A percentile compares a stretch with the other conserved stretches of the same genome.
phyloP scores from a whole-genome alignment of 1,284 basidiomycete species.

The Ceratobasidium sp. region DNA sequence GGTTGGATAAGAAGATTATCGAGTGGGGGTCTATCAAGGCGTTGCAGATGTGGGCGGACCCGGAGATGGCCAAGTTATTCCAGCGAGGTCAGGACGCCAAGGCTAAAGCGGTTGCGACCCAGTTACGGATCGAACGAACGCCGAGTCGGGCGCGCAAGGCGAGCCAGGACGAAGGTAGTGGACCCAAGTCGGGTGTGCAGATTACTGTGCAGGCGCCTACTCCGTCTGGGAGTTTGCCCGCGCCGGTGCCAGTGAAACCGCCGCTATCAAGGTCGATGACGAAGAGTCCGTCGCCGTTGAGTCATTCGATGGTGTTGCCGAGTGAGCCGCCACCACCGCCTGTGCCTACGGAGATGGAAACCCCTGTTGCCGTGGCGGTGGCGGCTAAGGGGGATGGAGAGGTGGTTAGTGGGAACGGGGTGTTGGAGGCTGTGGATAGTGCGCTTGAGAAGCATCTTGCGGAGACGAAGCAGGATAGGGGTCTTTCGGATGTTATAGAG shows the following conservation, averaged over 20 bases:
- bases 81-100: conserved; percentile 45
- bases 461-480: neutral
- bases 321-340: conserved; percentile 11
- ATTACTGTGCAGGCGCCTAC: conserved; percentile 30
- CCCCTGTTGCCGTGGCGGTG: neutral
- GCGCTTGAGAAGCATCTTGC: conserved; percentile 2
- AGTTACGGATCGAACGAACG: conserved; percentile 26
- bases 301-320: conserved; percentile 24
- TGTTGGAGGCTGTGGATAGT: neutral
- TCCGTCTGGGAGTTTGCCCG: neutral
- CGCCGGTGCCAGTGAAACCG: neutral
- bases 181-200: neutral
- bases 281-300: conserved; percentile 17
- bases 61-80: conserved; percentile 45
- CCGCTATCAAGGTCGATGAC: neutral
- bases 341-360: neutral
- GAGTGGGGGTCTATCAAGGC: conserved; percentile 97
- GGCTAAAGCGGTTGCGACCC: conserved; percentile 42
- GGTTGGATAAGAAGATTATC: conserved; percentile 98
- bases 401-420: neutral
- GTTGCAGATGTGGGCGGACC: conserved; percentile 86
- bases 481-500: neutral
- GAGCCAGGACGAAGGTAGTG: neutral
- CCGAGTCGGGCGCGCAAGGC: neutral
- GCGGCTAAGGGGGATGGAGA: neutral